phyloP scores from a whole-genome alignment of 1,284 basidiomycete species.

The Apiotrichum sp. region DNA sequence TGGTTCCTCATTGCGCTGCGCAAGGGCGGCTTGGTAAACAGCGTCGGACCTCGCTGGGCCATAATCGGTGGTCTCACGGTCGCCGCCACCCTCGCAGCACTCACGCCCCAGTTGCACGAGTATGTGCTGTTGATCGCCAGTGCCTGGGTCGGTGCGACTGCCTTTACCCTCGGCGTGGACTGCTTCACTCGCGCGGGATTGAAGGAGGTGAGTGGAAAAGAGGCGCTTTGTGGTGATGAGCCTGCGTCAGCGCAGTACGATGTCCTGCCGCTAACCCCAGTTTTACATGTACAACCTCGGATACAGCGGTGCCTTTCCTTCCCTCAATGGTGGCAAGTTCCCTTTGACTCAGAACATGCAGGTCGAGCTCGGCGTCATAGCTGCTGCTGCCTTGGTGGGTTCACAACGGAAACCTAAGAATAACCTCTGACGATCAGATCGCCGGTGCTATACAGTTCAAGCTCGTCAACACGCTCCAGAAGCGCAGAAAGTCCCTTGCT shows the following conservation, averaged over 20 bases:
- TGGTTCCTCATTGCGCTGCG: constrained; percentile 81
- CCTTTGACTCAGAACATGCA: constrained; percentile 84
- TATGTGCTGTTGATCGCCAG: constrained; percentile 74
- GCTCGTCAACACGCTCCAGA: constrained; percentile 69
- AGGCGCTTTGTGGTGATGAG: no score
- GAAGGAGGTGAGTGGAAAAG: constrained; percentile 57
- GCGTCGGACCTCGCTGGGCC: constrained; percentile 73
- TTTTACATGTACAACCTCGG: constrained; percentile 95
- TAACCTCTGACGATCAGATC: constrained; percentile 49
- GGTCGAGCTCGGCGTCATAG: constrained; percentile 83
- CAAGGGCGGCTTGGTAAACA: constrained; percentile 71
- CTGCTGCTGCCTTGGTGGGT: constrained; percentile 55
- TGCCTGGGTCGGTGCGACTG: constrained; percentile 71
- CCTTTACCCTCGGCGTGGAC: constrained; percentile 85
- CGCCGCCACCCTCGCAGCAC: constrained; percentile 57
- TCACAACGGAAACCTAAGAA: neutral
- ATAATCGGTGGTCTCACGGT: constrained; percentile 63
- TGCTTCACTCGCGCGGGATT: constrained; percentile 84
- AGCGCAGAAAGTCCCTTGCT: constrained; percentile 66
- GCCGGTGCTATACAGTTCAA: constrained; percentile 85
- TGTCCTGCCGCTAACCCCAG: constrained; percentile 35
- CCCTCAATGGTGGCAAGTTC: constrained; percentile 66
- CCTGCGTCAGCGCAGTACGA: constrained; percentile 14
- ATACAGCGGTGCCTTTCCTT: constrained; percentile 62
- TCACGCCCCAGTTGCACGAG: constrained; percentile 68